phyloP scores from a whole-genome alignment of 2,329 filamentous ascomycete species.

The Fusarium begoniae region DNA sequence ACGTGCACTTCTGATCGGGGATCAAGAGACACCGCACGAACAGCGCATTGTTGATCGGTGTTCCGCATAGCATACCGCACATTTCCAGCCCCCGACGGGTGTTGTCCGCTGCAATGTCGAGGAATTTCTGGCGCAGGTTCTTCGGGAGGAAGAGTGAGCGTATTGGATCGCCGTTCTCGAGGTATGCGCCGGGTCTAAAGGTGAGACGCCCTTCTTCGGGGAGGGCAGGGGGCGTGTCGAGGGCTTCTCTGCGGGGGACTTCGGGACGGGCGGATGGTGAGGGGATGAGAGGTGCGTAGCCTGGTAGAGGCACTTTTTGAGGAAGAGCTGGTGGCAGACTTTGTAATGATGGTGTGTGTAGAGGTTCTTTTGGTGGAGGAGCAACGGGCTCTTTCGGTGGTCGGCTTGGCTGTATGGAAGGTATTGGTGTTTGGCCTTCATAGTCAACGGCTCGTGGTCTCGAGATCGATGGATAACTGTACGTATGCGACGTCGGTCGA shows the following conservation, averaged over 20 bases:
- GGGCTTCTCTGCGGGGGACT: slow-evolving; percentile 44
- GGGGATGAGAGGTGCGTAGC: slow-evolving; percentile 36
- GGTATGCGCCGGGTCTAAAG: slow-evolving; percentile 78
- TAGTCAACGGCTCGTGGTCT: slow-evolving; percentile 61
- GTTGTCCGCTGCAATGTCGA: slow-evolving; percentile 78
- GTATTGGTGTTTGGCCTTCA: slow-evolving; percentile 39
- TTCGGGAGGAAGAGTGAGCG: slow-evolving; percentile 88
- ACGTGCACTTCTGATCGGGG: slow-evolving; percentile 87
- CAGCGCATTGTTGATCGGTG: slow-evolving; percentile 88
- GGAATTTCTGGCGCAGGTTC: slow-evolving; percentile 76
- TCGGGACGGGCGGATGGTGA: slow-evolving; percentile 34
- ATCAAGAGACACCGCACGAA: slow-evolving; percentile 91
- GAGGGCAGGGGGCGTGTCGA: slow-evolving; percentile 37
- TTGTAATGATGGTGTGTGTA: slow-evolving; percentile 6
- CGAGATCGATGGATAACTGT: slow-evolving; percentile 66
- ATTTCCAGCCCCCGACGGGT: slow-evolving; percentile 88
- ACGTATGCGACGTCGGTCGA: slow-evolving; percentile 47
- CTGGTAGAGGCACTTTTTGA: slow-evolving; percentile 41
- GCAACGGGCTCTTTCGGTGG: slow-evolving; percentile 45
- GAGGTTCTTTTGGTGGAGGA: slow-evolving; percentile 38
- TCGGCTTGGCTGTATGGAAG: slow-evolving; percentile 45
- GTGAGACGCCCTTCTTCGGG: slow-evolving; percentile 71
- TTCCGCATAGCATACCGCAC: slow-evolving; percentile 93
- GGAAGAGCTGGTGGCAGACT: slow-evolving; percentile 40
- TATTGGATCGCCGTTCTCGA: slow-evolving; percentile 88